A percentile compares a stretch with the other conserved stretches of the same genome.
Evolutionary conservation across 345 rosid species (phyloP).

Genomic region (Capsella bursapastoris): DNA sequence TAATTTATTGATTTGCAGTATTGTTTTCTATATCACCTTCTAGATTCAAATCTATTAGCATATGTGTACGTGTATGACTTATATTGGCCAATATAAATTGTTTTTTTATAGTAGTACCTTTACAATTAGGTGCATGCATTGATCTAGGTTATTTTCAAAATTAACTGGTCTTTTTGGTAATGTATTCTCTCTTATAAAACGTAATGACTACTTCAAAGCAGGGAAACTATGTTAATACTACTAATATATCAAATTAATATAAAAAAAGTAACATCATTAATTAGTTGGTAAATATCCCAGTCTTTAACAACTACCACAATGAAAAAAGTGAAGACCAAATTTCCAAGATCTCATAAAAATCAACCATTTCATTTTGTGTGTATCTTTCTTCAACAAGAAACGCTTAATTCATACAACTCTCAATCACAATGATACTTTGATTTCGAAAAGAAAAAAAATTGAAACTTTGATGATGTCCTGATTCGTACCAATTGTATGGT

Average conservation of each 20-base stretch:
- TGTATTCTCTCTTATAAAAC: neutral
- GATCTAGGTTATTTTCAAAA: neutral
- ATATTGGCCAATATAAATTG: no score
- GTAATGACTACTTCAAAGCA: neutral
- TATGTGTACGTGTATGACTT: no score
- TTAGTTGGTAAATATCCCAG: neutral
- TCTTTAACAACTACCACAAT: constrained; percentile 1
- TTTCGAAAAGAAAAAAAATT: neutral
- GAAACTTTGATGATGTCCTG: neutral
- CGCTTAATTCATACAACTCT: neutral
- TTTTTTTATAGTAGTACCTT: no score
- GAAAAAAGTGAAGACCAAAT: neutral
- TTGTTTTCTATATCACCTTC: no score
- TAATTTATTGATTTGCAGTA: no score
- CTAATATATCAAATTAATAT: no score
- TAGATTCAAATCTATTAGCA: no score
- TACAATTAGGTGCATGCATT: no score
- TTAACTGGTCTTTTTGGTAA: neutral
- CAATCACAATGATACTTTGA: neutral
- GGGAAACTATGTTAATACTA: neutral
- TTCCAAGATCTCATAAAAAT: neutral
- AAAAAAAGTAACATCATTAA: neutral
- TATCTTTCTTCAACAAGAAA: neutral
- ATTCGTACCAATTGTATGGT: neutral
- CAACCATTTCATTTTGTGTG: constrained; percentile 3